Base-by-base conservation (phyloP, 257 asterid species). In the Solanum sparsipilum region DNA sequence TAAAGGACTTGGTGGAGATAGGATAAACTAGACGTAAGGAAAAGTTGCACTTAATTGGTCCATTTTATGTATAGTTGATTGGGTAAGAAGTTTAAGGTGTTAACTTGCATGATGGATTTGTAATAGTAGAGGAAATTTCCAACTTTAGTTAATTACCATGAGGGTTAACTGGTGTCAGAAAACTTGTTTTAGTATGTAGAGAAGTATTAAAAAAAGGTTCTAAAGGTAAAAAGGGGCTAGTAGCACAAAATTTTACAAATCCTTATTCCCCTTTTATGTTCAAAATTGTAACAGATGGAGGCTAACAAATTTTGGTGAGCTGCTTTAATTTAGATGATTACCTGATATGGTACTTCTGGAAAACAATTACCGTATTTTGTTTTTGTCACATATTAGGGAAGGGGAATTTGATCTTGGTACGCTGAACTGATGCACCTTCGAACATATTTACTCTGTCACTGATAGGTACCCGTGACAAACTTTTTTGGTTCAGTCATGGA, bases 401-500 rank as follows among this genome's bases (percentile, higher is more conserved):
- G 65, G 48, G 13, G 38, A 56, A 70, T 32, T 27, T 56, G 84
- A 76, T 38, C 60, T 76, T 76, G 35, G 84, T 39, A 76, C 0
- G 39, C 31, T 38, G 31, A 38, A 76, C 83, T 74, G 15, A 74
- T 35, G 84, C 63, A 52, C 63, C n/a, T 52, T 18, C 23, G 63
- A 52, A 52, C 63, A 52, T 52, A 52, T 56, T 89, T 79, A 46
- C 39, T 84, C 88, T 44, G 29, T 46, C 70, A 71, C 86, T 87
- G 68, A 67, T 86, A 95, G 99, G 99, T 96, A 75, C 98, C 98
- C 1, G 98, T 95, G 89, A 95, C 98, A 88, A 96, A 96, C 94
- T 96, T 96, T 93, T 96, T 96, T 86, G 98, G 99, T 88, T 96
- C 98, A 48, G 97, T 96, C 87, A 95, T 95, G 99, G 98, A 96